phyloP scores from a whole-genome alignment of 495 filamentous ascomycete genomes.

The Neurospora sp. region DNA sequence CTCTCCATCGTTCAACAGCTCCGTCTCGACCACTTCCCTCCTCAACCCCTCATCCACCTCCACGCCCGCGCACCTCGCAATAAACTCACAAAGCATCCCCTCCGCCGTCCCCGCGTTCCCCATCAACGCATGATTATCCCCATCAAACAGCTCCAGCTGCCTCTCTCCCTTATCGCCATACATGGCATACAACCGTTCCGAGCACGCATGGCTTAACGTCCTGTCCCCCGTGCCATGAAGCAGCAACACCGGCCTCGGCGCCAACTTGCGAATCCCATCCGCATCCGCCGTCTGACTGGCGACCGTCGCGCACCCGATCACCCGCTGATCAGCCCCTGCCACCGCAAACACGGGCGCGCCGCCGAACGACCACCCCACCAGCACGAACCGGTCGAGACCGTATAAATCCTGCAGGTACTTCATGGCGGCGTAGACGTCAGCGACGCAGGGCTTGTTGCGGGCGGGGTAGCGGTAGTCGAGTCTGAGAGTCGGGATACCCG shows the following conservation, averaged over 20 bases:
- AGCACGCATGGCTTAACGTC: conserved; percentile 22
- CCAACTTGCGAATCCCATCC: conserved; percentile 17
- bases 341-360: conserved; percentile 30
- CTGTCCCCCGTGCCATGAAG: conserved; percentile 31
- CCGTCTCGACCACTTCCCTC: conserved; percentile 12
- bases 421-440: conserved; percentile 30
- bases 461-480: conserved; percentile 36
- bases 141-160: conserved; percentile 30
- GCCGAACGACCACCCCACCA: conserved; percentile 40
- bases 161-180: conserved; percentile 26
- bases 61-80: conserved; percentile 17
- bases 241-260: conserved; percentile 26
- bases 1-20: conserved; percentile 21
- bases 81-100: conserved; percentile 28
- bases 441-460: conserved; percentile 21
- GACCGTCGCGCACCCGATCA: conserved; percentile 30
- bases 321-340: conserved; percentile 22
- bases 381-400: conserved; percentile 24
- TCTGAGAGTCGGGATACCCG: conserved; percentile 28
- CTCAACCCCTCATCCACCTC: conserved; percentile 9
- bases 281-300: conserved; percentile 25
- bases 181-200: conserved; percentile 25
- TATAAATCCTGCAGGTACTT: conserved; percentile 26
- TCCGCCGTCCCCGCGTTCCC: conserved; percentile 25
- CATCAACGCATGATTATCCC: conserved; percentile 33